Base-by-base conservation (phyloP, 768 basidiomycete genomes). In the Mycena maculata region DNA sequence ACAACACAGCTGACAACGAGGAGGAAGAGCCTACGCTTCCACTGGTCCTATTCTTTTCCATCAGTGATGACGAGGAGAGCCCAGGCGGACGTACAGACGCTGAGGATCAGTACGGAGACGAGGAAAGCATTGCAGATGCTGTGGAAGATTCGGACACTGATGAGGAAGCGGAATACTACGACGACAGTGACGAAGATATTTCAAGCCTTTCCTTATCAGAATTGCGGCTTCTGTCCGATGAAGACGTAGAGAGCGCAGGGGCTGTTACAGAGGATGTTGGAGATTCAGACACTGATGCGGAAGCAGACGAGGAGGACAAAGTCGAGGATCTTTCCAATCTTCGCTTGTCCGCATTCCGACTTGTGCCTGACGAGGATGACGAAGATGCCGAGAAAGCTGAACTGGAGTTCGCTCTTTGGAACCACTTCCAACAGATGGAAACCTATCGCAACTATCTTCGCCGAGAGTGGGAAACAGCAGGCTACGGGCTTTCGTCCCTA, bases 1-100 rank as follows among this genome's bases (percentile, higher is more conserved):
- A 60, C 36, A 36, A 66, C 16, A 66, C 58, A 15, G 2, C 57
- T 13, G 65, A 60, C 30, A 66, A 52, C 58, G 58, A 60, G 7
- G 11, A 45, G 27, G 52, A 47, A 3, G 62, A 55, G 22, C n/a
- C 16, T 11, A 20, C 30, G 22, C n/a, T 9, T 11, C 20, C 30
- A 22, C 2, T 41, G 30, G 53, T 20, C 27, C 15, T 45, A 15
- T 39, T 4, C 18, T 52, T 22, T 28, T 4, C 9, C 20, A 52
- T 52, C 5, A 27, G 25, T 15, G 53, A 20, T 28, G 56, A n/a
- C 30, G 20, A 3, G 38, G n/a, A n/a, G n/a, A n/a, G n/a, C n/a
- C n/a, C n/a, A n/a, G n/a, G n/a, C n/a, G n/a, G n/a, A n/a, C n/a
- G n/a, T n/a, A n/a, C n/a, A n/a, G n/a, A n/a, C n/a, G n/a, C n/a